A percentile compares a stretch with the other conserved stretches of the same genome.
Evolutionary conservation across 2,329 filamentous ascomycete genomes (phyloP).

Genomic region (Curvularia sp.): DNA sequence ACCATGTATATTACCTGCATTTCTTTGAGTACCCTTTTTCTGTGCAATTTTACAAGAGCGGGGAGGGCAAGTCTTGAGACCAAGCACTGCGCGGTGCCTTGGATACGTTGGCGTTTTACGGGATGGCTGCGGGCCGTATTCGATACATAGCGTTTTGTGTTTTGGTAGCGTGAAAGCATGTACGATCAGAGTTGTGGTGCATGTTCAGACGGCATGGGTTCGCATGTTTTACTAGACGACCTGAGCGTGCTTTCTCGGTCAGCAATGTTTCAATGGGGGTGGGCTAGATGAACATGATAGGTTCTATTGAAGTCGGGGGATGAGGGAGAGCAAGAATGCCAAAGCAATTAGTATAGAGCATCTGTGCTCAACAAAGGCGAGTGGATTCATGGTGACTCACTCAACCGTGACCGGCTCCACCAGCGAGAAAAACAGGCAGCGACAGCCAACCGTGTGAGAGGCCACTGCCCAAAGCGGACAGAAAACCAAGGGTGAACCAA

Average conservation of each 20-base stretch:
- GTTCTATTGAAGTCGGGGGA: slow-evolving; percentile 5
- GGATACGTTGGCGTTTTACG: slow-evolving; percentile 18
- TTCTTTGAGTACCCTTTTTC: slow-evolving; percentile 16
- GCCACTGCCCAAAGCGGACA: neutral
- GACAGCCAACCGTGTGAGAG: slow-evolving; percentile 4
- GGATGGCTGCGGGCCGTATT: slow-evolving; percentile 4
- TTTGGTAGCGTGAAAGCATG: slow-evolving; percentile 14
- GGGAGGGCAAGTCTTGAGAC: slow-evolving; percentile 11
- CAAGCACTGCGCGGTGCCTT: slow-evolving; percentile 10
- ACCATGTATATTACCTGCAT: slow-evolving; percentile 23
- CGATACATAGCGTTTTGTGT: slow-evolving; percentile 13
- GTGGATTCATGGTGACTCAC: slow-evolving; percentile 13
- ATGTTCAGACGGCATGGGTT: slow-evolving; percentile 18
- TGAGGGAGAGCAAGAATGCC: slow-evolving; percentile 10
- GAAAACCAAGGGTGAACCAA: neutral
- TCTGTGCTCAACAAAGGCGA: slow-evolving; percentile 7
- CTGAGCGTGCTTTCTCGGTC: slow-evolving; percentile 7
- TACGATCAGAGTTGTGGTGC: slow-evolving; percentile 20
- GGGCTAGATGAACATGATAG: slow-evolving; percentile 12
- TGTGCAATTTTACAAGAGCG: slow-evolving; percentile 10
- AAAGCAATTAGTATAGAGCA: slow-evolving; percentile 8
- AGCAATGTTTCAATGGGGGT: slow-evolving; percentile 12
- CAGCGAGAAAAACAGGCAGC: neutral
- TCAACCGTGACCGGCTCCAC: neutral
- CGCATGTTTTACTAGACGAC: slow-evolving; percentile 20